Evolutionary conservation across 2,329 filamentous ascomycete species (phyloP).

Genomic region (Ceratocystis harringtonii): DNA sequence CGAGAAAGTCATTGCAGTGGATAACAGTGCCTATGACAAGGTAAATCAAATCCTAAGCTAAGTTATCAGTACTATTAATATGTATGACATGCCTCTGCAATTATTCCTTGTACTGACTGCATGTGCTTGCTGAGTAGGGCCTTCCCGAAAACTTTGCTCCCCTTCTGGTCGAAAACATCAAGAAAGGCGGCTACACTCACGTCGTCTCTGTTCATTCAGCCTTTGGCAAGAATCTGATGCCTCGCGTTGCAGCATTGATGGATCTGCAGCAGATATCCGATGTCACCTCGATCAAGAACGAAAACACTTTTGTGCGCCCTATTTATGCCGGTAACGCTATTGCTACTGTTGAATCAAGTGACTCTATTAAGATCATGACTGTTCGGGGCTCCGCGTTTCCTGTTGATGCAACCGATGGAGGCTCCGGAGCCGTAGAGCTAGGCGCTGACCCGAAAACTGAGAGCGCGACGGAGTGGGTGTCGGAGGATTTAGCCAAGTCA

Average conservation of each 20-base stretch:
- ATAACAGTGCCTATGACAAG: slow-evolving; percentile 86
- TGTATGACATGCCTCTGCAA: neutral
- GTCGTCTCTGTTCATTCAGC: slow-evolving; percentile 82
- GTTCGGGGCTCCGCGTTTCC: slow-evolving; percentile 88
- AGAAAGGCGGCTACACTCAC: slow-evolving; percentile 87
- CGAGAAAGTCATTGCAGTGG: slow-evolving; percentile 79
- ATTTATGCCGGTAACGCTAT: slow-evolving; percentile 98
- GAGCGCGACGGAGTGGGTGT: slow-evolving; percentile 71
- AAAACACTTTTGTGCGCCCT: slow-evolving; percentile 88
- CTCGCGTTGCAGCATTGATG: slow-evolving; percentile 76
- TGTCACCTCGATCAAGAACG: slow-evolving; percentile 69
- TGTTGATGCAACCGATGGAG: slow-evolving; percentile 53
- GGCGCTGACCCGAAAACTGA: slow-evolving; percentile 71
- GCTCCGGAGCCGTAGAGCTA: slow-evolving; percentile 62
- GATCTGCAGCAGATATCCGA: slow-evolving; percentile 92
- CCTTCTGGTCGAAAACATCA: slow-evolving; percentile 87
- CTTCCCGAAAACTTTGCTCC: slow-evolving; percentile 91
- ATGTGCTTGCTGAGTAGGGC: slow-evolving; percentile 38
- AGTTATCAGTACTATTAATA: neutral
- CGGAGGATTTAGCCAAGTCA: slow-evolving; percentile 81
- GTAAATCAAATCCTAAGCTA: slow-evolving; percentile 30
- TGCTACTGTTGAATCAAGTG: slow-evolving; percentile 80
- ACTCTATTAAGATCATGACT: slow-evolving; percentile 76
- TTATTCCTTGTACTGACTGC: neutral
- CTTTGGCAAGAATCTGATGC: slow-evolving; percentile 91